phyloP scores from a whole-genome alignment of 768 basidiomycete species.

The Agaricus subrufescens region DNA sequence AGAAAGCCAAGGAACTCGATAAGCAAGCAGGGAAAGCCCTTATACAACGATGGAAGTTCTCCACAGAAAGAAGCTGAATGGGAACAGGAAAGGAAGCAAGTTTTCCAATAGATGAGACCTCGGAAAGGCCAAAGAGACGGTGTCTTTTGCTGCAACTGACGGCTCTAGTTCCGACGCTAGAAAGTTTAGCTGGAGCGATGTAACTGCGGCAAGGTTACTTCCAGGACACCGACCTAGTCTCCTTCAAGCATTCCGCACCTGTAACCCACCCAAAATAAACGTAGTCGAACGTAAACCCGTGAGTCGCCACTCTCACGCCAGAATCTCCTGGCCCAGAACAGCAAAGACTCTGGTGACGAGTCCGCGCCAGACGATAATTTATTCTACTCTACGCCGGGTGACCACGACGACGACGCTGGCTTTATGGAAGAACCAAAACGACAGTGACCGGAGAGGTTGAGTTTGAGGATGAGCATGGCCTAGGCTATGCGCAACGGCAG shows the following conservation, averaged over 20 bases:
- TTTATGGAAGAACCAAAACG: constrained; percentile 11
- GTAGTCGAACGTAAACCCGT: constrained; percentile 63
- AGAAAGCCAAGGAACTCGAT: constrained; percentile 51
- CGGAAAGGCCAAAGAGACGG: constrained; percentile 48
- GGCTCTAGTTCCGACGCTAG: constrained; percentile 7
- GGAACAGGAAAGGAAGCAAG: constrained; percentile 20
- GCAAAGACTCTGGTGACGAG: constrained; percentile 68
- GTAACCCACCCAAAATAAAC: constrained; percentile 57
- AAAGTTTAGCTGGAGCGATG: constrained; percentile 47
- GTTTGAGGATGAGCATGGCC: constrained; percentile 46
- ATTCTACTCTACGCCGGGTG: constrained; percentile 11
- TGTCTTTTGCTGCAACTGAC: constrained; percentile 52
- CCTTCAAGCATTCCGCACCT: constrained; percentile 27
- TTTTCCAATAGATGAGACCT: constrained; percentile 14
- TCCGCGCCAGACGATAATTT: constrained; percentile 34
- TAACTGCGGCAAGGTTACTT: constrained; percentile 46
- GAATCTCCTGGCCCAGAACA: constrained; percentile 14
- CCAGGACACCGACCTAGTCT: constrained; percentile 30
- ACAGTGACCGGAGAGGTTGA: constrained; percentile 29
- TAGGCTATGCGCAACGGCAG: constrained; percentile 62
- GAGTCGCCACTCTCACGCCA: constrained; percentile 15
- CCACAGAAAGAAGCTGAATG: constrained; percentile 26
- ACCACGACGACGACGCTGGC: constrained; percentile 21
- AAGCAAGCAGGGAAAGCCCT: constrained; percentile 74
- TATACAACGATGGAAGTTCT: constrained; percentile 31